Evolutionary conservation across 805 yeast species (phyloP).

Genomic region (Aciculoconidium aculeatum): DNA sequence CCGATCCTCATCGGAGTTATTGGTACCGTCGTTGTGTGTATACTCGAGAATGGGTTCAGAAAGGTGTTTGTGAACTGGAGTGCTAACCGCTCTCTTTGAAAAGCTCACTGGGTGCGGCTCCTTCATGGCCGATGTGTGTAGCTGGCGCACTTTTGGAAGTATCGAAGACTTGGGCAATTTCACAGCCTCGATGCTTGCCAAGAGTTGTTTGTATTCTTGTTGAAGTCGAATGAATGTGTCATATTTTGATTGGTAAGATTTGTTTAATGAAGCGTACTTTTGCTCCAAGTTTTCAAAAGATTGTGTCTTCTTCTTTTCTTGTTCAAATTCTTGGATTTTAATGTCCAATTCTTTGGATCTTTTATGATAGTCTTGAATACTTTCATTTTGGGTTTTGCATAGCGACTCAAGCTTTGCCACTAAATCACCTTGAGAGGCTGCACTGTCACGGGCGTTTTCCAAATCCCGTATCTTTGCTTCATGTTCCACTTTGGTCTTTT

Average conservation of each 20-base stretch:
- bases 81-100: conserved; percentile 23
- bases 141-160: conserved; percentile 16
- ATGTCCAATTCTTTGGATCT: too few species aligned
- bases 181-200: conserved; percentile 10
- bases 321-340: too few species aligned
- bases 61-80: conserved; percentile 12
- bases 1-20: conserved; percentile 13
- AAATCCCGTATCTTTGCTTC: too few species aligned
- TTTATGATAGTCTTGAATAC: too few species aligned
- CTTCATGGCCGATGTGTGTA: conserved; percentile 16
- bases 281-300: conserved; percentile 1
- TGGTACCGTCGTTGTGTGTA: conserved; percentile 1
- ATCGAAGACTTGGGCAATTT: conserved; percentile 4
- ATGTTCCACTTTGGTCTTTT: too few species aligned
- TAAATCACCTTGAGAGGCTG: too few species aligned
- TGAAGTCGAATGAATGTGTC: conserved; percentile 17
- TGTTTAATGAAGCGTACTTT: conserved; percentile 14
- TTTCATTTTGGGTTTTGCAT: too few species aligned
- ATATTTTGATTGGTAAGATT: conserved; percentile 19
- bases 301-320: too few species aligned
- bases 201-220: conserved; percentile 15
- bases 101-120: conserved; percentile 8
- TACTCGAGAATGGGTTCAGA: background rate
- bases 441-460: too few species aligned
- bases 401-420: too few species aligned